These are phyloP conservation scores for Paraphaeosphaeria sporulosa DNA, from an alignment of 2,329 filamentous ascomycete genomes.

Conservation along the genomic window DNA sequence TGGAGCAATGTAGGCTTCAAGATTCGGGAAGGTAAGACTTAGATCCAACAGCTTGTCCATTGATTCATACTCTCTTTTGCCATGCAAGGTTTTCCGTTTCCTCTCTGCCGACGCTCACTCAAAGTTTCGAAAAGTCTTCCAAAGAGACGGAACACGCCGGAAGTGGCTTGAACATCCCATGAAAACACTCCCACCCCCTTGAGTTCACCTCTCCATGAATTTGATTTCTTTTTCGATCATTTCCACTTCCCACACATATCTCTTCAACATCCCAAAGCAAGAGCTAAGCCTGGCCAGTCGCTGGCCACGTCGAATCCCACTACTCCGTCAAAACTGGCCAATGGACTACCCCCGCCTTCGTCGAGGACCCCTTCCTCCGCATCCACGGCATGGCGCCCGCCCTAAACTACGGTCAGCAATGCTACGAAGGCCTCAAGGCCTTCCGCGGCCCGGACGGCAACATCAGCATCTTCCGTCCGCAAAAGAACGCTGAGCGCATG, in stretches of 20 bases:
- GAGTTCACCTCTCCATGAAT: neutral
- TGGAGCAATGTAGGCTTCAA: constrained; percentile 94
- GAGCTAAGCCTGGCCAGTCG: constrained; percentile 64
- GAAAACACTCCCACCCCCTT: neutral
- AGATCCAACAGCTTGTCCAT: neutral
- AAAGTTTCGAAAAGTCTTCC: neutral
- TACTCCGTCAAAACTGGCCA: constrained; percentile 76
- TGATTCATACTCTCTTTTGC: neutral
- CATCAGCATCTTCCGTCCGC: constrained; percentile 88
- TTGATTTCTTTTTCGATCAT: neutral
- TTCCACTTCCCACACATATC: neutral
- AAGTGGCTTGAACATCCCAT: neutral
- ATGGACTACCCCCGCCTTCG: constrained; percentile 82
- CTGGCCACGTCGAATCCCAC: constrained; percentile 90
- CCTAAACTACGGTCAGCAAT: constrained; percentile 95
- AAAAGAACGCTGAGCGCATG: constrained; percentile 83
- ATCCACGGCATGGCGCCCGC: constrained; percentile 95
- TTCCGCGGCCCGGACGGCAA: constrained; percentile 78
- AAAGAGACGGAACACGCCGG: constrained; percentile 4
- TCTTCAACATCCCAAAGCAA: neutral
- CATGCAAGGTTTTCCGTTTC: neutral
- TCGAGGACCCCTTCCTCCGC: constrained; percentile 82
- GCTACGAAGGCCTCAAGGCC: constrained; percentile 97
- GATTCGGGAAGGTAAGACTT: constrained; percentile 78
- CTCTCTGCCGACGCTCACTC: neutral